These are phyloP conservation scores for Nitzschia sp. DNA, from an alignment of 108 stramenopile genomes.

Conservation along the genomic window DNA sequence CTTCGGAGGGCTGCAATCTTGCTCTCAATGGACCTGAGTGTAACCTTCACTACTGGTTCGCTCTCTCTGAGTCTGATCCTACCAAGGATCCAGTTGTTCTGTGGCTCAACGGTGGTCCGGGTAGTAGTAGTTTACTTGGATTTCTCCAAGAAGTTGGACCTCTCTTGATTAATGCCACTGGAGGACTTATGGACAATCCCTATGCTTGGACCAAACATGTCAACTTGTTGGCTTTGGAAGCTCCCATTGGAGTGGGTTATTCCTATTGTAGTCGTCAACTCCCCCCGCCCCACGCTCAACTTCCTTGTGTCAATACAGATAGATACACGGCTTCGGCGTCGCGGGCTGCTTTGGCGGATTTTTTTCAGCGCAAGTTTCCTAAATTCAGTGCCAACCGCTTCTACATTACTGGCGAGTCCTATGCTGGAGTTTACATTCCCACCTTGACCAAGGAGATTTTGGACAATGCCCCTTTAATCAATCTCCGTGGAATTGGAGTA, in stretches of 20 bases:
- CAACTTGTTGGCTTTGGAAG: conserved; percentile 71
- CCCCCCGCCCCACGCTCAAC: conserved; percentile 12
- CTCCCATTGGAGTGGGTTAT: conserved; percentile 88
- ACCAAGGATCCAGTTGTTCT: conserved; percentile 38
- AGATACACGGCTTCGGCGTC: conserved; percentile 68
- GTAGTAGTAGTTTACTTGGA: conserved; percentile 46
- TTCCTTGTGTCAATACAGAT: conserved; percentile 69
- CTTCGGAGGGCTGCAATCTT: conserved; percentile 49
- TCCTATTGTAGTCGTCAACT: conserved; percentile 52
- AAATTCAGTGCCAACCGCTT: conserved; percentile 63
- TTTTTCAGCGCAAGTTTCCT: conserved; percentile 71
- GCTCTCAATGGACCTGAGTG: conserved; percentile 45
- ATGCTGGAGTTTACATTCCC: conserved; percentile 83
- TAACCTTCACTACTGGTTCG: conserved; percentile 61
- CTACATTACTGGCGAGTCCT: conserved; percentile 82
- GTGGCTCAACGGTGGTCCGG: conserved; percentile 72
- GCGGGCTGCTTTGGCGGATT: conserved; percentile 63
- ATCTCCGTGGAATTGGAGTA: conserved; percentile 58
- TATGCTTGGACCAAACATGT: conserved; percentile 69
- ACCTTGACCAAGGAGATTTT: conserved; percentile 77
- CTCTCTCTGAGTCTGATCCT: conserved; percentile 42
- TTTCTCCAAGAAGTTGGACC: conserved; percentile 63
- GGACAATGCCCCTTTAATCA: conserved; percentile 35
- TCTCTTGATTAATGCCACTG: conserved; percentile 51
- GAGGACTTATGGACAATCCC: conserved; percentile 58